Percentiles rank a stretch among this genome's conserved stretches.
Conservation (phyloP, 768 basidiomycete species). For the Cystobasidium onofrii region DNA sequence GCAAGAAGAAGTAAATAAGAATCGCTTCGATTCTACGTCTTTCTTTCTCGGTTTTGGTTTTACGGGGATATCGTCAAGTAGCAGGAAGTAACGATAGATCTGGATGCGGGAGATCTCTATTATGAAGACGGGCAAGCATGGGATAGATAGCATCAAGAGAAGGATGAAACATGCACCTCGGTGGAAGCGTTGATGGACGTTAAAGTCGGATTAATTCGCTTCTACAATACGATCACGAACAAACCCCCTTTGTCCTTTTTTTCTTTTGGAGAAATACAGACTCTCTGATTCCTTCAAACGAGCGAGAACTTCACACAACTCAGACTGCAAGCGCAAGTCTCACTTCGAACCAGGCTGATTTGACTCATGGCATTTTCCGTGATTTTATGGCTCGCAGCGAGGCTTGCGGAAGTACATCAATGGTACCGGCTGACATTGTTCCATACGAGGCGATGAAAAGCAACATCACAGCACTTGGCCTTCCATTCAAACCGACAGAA, state of each 20-base stretch:
- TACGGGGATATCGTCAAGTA: not conserved
- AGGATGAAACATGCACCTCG: not conserved
- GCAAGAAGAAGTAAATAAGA: constrained; percentile 51
- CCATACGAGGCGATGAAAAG: no score
- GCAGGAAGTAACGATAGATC: not conserved
- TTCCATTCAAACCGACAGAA: no score
- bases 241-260: not conserved
- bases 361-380: no score
- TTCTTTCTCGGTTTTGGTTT: not conserved
- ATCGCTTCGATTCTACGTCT: not conserved
- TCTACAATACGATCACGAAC: not conserved
- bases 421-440: no score
- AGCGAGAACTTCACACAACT: no score
- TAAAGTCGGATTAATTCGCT: not conserved
- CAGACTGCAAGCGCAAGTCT: no score
- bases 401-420: no score
- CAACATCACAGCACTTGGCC: no score
- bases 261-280: not conserved
- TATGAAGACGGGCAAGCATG: not conserved
- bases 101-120: not conserved
- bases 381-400: no score
- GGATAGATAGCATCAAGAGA: not conserved
- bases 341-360: no score
- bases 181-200: not conserved
- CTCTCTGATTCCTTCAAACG: not conserved